These are phyloP conservation scores for Backusella liffmaniae DNA, from an alignment of 192 early-diverging fungal genomes.

Conservation along the genomic window DNA sequence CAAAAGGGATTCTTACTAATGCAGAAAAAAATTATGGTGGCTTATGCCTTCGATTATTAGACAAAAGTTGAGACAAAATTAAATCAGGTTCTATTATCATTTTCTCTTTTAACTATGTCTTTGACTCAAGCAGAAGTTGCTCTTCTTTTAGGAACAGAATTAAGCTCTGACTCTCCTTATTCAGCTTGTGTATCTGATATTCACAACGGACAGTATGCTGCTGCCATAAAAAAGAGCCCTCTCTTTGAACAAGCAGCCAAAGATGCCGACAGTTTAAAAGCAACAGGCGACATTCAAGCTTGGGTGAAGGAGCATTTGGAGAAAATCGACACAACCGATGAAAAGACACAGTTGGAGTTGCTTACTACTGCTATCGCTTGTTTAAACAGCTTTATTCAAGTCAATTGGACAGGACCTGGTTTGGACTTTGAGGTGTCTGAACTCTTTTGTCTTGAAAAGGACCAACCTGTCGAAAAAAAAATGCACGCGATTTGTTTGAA, in stretches of 20 bases:
- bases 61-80: neutral
- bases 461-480: constrained; percentile 30
- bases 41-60: neutral
- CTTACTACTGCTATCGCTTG: constrained; percentile 63
- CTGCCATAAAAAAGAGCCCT: neutral
- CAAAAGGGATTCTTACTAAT: neutral
- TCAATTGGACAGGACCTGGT: constrained; percentile 86
- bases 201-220: neutral
- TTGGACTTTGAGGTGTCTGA: constrained; percentile 56
- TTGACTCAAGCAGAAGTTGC: neutral
- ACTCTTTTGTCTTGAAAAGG: constrained; percentile 53
- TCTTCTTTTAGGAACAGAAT: constrained; percentile 6
- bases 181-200: neutral
- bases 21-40: constrained; percentile 5
- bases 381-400: constrained; percentile 84
- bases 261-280: neutral
- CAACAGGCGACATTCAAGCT: neutral
- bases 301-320: neutral
- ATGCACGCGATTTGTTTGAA: constrained; percentile 38
- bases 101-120: constrained; percentile 8
- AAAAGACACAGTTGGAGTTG: constrained; percentile 30
- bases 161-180: neutral
- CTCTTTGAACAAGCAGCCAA: neutral
- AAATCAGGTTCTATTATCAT: neutral
- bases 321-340: neutral